These are phyloP conservation scores for Exidia glandulosa DNA, from an alignment of 768 basidiomycete genomes.

Conservation along the genomic window DNA sequence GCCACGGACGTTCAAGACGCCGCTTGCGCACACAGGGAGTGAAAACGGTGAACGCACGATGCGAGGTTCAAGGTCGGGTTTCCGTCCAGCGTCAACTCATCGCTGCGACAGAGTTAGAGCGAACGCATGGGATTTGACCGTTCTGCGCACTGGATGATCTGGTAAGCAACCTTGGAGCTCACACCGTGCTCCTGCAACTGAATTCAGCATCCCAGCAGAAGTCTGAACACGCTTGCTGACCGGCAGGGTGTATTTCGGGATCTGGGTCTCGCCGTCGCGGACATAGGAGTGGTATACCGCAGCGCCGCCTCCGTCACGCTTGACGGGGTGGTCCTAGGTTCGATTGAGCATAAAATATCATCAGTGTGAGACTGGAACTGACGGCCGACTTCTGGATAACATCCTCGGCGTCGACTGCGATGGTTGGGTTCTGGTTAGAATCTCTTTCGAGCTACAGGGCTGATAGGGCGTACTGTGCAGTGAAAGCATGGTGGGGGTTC, in stretches of 20 bases:
- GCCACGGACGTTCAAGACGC: no score
- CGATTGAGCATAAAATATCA: neutral
- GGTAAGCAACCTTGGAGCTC: slow-evolving; percentile 28
- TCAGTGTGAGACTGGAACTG: slow-evolving; percentile 7
- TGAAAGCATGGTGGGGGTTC: slow-evolving; percentile 21
- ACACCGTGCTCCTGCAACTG: slow-evolving; percentile 24
- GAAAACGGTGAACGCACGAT: slow-evolving; percentile 15
- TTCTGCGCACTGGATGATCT: slow-evolving; percentile 40
- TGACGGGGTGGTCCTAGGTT: slow-evolving; percentile 30
- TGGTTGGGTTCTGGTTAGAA: neutral
- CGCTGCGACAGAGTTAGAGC: slow-evolving; percentile 17
- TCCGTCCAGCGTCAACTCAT: slow-evolving; percentile 49
- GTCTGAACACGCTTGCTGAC: neutral
- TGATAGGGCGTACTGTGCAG: slow-evolving; percentile 23
- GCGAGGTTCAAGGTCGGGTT: slow-evolving; percentile 50
- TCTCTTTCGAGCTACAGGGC: neutral
- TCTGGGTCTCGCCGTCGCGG: slow-evolving; percentile 52
- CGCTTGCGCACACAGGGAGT: neutral
- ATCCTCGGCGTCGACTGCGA: slow-evolving; percentile 47
- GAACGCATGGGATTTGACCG: no score
- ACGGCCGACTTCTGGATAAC: slow-evolving; percentile 51
- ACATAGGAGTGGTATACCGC: slow-evolving; percentile 29
- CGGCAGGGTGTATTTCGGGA: slow-evolving; percentile 61
- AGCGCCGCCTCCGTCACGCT: slow-evolving; percentile 24
- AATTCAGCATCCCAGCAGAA: no score